Conservation (phyloP, 257 asterid species). For the Haberlea rhodopensis region DNA sequence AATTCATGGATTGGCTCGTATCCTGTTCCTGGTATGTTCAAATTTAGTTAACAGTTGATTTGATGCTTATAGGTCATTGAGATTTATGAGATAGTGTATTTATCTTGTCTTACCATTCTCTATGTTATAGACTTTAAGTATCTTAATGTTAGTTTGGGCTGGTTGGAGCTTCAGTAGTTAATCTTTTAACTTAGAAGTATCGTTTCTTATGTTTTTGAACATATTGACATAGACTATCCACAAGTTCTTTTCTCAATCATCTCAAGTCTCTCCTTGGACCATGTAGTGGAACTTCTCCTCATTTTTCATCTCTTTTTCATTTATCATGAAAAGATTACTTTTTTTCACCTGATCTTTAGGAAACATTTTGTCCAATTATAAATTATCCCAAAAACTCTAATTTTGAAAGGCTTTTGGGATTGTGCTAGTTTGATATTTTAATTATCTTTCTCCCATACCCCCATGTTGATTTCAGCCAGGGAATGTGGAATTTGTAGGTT, state of each 20-base stretch:
- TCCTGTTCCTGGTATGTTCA: slow-evolving; percentile 76
- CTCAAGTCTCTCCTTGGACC: background rate
- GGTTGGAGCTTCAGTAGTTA: background rate
- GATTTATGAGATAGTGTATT: background rate
- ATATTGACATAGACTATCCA: background rate
- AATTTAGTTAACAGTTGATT: slow-evolving; percentile 6
- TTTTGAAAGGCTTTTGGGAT: slow-evolving; percentile 3
- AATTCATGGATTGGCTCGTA: slow-evolving; percentile 81
- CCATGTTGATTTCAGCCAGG: background rate
- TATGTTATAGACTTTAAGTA: slow-evolving; percentile 2
- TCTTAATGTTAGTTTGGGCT: background rate
- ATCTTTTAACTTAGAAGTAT: background rate
- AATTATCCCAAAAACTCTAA: background rate
- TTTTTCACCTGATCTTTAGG: background rate
- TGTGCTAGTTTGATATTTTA: background rate
- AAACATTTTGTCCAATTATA: background rate
- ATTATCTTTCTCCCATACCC: background rate
- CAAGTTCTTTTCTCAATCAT: background rate
- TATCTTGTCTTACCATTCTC: background rate
- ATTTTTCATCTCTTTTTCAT: background rate
- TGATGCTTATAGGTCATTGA: slow-evolving; percentile 19
- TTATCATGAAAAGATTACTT: background rate
- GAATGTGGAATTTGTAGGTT: background rate
- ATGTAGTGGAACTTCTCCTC: background rate
- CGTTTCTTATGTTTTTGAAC: background rate